A percentile compares a stretch with the other conserved stretches of the same genome.
These are phyloP conservation scores for Claviceps sp. DNA, from an alignment of 2,329 filamentous ascomycete species.

Conservation along the genomic window DNA sequence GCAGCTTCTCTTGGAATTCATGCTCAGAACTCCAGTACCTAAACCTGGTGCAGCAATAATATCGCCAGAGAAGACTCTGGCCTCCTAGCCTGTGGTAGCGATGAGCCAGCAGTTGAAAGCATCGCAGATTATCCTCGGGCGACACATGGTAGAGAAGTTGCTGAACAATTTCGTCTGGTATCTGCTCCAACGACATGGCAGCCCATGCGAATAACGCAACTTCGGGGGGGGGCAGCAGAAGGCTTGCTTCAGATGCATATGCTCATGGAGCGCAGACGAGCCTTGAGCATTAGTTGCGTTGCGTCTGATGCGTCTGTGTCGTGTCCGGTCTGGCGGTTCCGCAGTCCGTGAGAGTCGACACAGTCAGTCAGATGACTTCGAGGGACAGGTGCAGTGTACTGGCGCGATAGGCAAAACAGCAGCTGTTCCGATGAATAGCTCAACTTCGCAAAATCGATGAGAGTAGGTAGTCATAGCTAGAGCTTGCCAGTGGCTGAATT, in stretches of 20 bases:
- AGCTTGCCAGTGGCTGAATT: neutral
- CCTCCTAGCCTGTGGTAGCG: conserved; percentile 53
- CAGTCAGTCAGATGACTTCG: too few species aligned
- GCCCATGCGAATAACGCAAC: conserved; percentile 7
- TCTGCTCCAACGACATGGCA: conserved; percentile 26
- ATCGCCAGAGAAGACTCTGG: conserved; percentile 67
- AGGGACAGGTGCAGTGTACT: neutral
- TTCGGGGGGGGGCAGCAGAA: neutral
- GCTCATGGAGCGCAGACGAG: neutral
- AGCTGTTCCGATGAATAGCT: neutral
- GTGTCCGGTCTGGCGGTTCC: neutral
- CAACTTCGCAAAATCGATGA: neutral
- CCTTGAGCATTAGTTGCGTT: neutral
- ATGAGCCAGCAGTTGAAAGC: conserved; percentile 42
- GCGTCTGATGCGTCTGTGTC: neutral
- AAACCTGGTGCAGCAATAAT: conserved; percentile 57
- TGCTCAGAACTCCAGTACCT: conserved; percentile 61
- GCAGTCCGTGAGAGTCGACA: neutral
- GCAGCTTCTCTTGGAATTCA: conserved; percentile 42
- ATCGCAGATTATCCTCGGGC: conserved; percentile 38
- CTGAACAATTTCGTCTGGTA: conserved; percentile 79
- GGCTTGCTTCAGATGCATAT: neutral
- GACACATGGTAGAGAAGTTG: conserved; percentile 54
- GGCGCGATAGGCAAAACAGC: neutral
- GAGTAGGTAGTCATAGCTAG: conserved; percentile 1